These are phyloP conservation scores for Haberlea rhodopensis DNA, from an alignment of 257 asterid genomes.

Conservation along the genomic window DNA sequence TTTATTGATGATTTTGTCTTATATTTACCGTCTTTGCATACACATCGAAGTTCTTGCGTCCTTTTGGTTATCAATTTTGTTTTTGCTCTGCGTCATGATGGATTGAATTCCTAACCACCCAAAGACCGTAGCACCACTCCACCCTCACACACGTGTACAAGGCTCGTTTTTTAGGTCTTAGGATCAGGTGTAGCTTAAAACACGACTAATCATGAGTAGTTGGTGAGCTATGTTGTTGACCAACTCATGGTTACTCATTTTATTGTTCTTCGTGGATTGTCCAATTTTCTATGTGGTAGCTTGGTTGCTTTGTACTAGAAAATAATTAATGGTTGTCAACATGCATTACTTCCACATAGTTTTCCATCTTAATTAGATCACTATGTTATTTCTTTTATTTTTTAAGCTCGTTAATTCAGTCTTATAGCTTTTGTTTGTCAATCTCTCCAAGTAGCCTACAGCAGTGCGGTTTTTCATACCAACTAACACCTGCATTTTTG, in stretches of 20 bases:
- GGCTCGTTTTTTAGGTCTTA: no score
- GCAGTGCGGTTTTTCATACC: not conserved
- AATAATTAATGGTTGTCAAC: slow-evolving; percentile 2
- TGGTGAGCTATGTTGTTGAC: no score
- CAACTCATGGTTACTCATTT: not conserved
- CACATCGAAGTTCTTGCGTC: not conserved
- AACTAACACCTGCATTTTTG: slow-evolving; percentile 9
- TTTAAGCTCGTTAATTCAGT: not conserved
- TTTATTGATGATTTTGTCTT: slow-evolving; percentile 5
- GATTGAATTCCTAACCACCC: not conserved
- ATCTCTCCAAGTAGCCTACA: slow-evolving; percentile 9
- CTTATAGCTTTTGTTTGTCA: not conserved
- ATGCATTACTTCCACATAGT: slow-evolving; percentile 5
- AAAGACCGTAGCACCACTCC: not conserved
- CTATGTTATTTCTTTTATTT: not conserved
- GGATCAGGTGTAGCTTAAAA: no score
- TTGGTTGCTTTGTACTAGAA: not conserved
- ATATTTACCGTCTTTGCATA: not conserved
- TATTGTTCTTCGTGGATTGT: slow-evolving; percentile 3
- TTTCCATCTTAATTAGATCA: slow-evolving; percentile 2
- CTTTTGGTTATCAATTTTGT: slow-evolving; percentile 3
- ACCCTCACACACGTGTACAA: no score
- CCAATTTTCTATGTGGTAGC: not conserved
- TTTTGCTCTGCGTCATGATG: slow-evolving; percentile 4
- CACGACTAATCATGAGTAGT: not conserved